phyloP scores from a whole-genome alignment of 352 stramenopile species.

The Phytophthora macrochlamydospora region DNA sequence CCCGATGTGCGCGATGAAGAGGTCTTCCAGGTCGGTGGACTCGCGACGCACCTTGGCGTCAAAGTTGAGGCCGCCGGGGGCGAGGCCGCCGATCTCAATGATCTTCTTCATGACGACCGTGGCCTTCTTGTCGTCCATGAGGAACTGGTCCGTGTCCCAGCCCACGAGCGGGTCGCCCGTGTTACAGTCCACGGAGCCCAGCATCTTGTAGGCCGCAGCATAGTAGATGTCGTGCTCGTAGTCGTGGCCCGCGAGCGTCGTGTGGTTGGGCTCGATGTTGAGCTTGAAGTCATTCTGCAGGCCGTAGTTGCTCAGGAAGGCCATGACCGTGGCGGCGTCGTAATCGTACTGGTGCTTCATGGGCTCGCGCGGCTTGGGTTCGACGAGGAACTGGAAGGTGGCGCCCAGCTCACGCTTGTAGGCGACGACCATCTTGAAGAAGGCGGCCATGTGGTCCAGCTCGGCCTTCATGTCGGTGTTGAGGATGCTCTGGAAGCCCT shows the following conservation, averaged over 20 bases:
- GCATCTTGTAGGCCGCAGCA: constrained; percentile 68
- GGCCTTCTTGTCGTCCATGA: constrained; percentile 79
- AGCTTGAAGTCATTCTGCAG: constrained; percentile 87
- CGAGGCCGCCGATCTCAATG: constrained; percentile 41
- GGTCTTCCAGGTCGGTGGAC: constrained; percentile 65
- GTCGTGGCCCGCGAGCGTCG: constrained; percentile 83
- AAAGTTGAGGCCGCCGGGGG: constrained; percentile 79
- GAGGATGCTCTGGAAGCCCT: constrained; percentile 75
- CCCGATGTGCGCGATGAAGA: constrained; percentile 85
- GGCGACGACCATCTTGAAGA: constrained; percentile 83
- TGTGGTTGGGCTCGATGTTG: constrained; percentile 91
- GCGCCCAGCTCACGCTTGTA: constrained; percentile 84
- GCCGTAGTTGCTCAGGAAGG: constrained; percentile 82
- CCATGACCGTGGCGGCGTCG: constrained; percentile 81
- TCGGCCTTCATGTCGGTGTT: constrained; percentile 73
- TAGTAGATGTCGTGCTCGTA: constrained; percentile 88
- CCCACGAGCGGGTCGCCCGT: constrained; percentile 58
- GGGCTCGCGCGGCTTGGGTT: constrained; percentile 87
- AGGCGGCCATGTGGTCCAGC: constrained; percentile 75
- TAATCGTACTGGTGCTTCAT: constrained; percentile 93
- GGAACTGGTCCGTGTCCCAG: constrained; percentile 87
- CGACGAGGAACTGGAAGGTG: constrained; percentile 77
- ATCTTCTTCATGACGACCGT: constrained; percentile 78
- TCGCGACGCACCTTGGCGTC: constrained; percentile 79
- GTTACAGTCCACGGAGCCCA: constrained; percentile 89